Evolutionary conservation across 192 early-diverging fungal genomes (phyloP), one percentile per base, ranked within the genome.

Genomic region (Rhizophagus prolifer): DNA sequence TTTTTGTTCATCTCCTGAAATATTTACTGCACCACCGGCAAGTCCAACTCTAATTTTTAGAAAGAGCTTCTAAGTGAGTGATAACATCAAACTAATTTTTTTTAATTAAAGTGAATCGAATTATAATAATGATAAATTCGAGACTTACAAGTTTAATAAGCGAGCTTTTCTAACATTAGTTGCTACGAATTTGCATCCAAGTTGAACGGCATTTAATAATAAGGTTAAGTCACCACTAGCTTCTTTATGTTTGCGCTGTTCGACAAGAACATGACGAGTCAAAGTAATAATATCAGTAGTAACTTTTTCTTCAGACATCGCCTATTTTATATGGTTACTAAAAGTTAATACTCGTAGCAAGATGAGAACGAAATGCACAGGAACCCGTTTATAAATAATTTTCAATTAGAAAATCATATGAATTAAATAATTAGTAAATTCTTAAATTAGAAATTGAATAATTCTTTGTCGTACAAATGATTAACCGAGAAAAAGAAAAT

Each of bases 141-240:
- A 28, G 44, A 63, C 80, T 82, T 89, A 94, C 94, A 99, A 90
- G 87, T 97, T 96, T 81, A 99, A 88, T 25, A 99, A 90, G 76
- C 96, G 92, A 66, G 97, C 96, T 87, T 97, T 96, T 78, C 95
- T 90, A 78, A 99, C 96, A 70, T 95, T 96, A 69, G 96, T 92
- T 77, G 95, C 94, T 71, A 99, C 96, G 84, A 96, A 99, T 84
- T 97, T 99, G 88, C 96, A 97, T 28, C 96, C 95, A 63, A 95
- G 88, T 79, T 95, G 93, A 83, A 99, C 93, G 25, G 96, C 87
- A 74, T 88, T 90, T 74, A 99, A 89, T 21, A 97, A 91, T 28
- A 97, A 83, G 36, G 95, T 94, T 70, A 99, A 91, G 85, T 99
- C 97, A 78, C 97, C 97, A 26, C 92, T 94, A 34, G 96, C 94